phyloP scores from a whole-genome alignment of 1,284 basidiomycete genomes.

The Cutaneotrichosporon cyanovorans region DNA sequence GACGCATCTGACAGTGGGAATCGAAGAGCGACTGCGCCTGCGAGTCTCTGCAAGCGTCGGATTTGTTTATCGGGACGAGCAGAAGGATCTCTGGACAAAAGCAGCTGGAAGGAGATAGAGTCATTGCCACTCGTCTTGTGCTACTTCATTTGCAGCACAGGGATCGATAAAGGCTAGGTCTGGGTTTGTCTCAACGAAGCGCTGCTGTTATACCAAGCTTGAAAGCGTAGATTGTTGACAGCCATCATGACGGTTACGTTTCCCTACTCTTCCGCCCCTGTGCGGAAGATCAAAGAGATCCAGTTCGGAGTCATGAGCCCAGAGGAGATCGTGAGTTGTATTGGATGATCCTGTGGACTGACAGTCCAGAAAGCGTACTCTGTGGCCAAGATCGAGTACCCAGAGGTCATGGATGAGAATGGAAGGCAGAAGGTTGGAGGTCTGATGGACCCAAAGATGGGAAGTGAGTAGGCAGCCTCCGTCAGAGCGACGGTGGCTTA shows the following conservation, averaged over 20 bases:
- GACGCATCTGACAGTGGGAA: too few species aligned
- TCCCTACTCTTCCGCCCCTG: conserved; percentile 81
- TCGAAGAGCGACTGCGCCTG: too few species aligned
- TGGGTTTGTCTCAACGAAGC: too few species aligned
- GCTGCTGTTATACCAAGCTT: too few species aligned
- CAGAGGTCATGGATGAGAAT: conserved; percentile 96
- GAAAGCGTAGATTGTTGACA: neutral
- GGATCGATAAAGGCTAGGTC: too few species aligned
- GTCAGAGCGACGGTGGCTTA: conserved; percentile 19
- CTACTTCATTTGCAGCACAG: too few species aligned
- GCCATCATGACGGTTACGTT: conserved; percentile 45
- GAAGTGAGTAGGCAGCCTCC: conserved; percentile 51
- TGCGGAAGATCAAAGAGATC: conserved; percentile 91
- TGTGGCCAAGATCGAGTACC: conserved; percentile 95
- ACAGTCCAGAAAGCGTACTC: conserved; percentile 84
- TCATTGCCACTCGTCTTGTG: too few species aligned
- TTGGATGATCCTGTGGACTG: conserved; percentile 7
- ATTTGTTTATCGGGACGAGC: too few species aligned
- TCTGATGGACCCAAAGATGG: conserved; percentile 95
- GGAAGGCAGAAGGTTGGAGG: conserved; percentile 84
- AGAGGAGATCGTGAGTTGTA: conserved; percentile 87
- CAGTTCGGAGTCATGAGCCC: conserved; percentile 99
- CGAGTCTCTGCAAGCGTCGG: too few species aligned
- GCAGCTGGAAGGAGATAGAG: too few species aligned
- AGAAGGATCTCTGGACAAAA: too few species aligned